These are phyloP conservation scores for Backusella westeae DNA, from an alignment of 192 early-diverging fungal genomes.

Conservation along the genomic window DNA sequence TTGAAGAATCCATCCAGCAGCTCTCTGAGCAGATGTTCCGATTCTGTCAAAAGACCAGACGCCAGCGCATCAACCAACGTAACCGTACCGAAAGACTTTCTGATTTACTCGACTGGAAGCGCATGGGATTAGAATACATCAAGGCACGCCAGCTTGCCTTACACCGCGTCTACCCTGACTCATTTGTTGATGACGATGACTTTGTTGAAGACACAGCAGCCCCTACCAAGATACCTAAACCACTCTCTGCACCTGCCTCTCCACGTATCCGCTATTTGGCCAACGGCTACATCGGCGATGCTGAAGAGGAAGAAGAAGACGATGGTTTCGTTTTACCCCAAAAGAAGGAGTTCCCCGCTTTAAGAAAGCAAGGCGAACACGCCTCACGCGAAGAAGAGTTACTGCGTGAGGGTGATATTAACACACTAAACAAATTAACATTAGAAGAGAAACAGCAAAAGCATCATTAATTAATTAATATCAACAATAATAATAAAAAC, in stretches of 20 bases:
- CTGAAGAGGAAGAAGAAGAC: conserved; percentile 42
- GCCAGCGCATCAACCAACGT: conserved; percentile 97
- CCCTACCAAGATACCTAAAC: conserved; percentile 82
- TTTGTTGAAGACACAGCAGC: conserved; percentile 59
- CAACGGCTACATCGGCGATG: conserved; percentile 20
- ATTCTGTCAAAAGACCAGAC: conserved; percentile 93
- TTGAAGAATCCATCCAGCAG: conserved; percentile 92
- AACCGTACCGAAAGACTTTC: conserved; percentile 95
- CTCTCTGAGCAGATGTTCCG: conserved; percentile 85
- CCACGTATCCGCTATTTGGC: conserved; percentile 53
- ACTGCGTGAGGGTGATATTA: conserved; percentile 45
- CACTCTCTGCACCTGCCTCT: conserved; percentile 83
- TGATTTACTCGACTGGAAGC: conserved; percentile 97
- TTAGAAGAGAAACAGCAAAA: conserved; percentile 31
- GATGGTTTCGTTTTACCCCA: conserved; percentile 36
- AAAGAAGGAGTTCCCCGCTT: conserved; percentile 26
- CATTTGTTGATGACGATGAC: conserved; percentile 68
- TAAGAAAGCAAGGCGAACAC: conserved; percentile 15
- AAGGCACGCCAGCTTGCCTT: conserved; percentile 95
- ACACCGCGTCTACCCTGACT: conserved; percentile 86
- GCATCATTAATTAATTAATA: conserved; percentile 8
- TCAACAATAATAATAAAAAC: too few species aligned
- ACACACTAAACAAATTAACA: conserved; percentile 31
- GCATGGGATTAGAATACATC: conserved; percentile 98
- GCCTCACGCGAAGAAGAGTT: conserved; percentile 32